phyloP scores from a whole-genome alignment of 2,329 filamentous ascomycete genomes.

The Ophiostoma ips region DNA sequence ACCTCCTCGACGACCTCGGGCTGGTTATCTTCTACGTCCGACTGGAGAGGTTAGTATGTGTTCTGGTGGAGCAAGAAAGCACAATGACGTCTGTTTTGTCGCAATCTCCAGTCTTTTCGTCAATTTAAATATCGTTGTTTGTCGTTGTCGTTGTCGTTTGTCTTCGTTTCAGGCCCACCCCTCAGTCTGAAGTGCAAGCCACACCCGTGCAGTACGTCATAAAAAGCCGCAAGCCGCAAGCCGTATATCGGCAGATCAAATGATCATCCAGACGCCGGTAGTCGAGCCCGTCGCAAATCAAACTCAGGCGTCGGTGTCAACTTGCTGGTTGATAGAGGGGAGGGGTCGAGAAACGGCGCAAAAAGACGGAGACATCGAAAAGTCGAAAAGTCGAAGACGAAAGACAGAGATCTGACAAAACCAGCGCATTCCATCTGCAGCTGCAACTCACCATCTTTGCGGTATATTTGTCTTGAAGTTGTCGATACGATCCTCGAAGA shows the following conservation, averaged over 20 bases:
- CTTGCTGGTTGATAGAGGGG: neutral
- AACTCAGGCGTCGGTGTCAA: neutral
- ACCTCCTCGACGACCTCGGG: conserved; percentile 79
- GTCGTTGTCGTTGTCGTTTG: too few species aligned
- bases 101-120: neutral
- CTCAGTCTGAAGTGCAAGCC: too few species aligned
- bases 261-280: neutral
- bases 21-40: conserved; percentile 99
- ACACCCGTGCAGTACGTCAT: too few species aligned
- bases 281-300: neutral
- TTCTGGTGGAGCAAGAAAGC: neutral
- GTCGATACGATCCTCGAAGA: conserved; percentile 58
- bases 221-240: too few species aligned
- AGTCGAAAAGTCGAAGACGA: neutral
- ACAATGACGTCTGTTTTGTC: neutral
- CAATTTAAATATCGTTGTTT: neutral
- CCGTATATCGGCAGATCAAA: neutral
- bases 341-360: neutral
- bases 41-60: conserved; percentile 39
- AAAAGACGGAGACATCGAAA: neutral
- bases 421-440: conserved; percentile 7
- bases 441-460: conserved; percentile 43
- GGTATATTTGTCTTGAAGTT: conserved; percentile 33
- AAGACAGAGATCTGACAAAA: neutral
- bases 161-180: too few species aligned